Evolutionary conservation across 2,329 filamentous ascomycete species (phyloP).

Genomic region (Capronia coronata): DNA sequence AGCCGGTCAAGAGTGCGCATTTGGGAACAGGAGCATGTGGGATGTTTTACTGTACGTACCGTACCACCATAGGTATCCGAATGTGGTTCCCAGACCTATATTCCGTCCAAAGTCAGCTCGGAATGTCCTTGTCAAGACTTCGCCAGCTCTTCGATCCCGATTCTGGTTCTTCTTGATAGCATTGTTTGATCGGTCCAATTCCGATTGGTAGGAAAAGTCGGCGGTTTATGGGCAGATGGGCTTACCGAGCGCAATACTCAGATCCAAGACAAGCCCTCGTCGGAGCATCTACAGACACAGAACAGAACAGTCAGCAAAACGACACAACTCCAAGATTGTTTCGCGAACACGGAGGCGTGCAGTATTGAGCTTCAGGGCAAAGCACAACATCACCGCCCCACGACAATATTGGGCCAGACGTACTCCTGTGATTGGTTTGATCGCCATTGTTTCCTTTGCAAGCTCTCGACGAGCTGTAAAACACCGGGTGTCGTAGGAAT

Average conservation of each 20-base stretch:
- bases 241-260: constrained; percentile 61
- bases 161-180: not conserved
- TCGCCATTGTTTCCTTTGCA: constrained; percentile 36
- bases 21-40: not conserved
- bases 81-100: constrained; percentile 55
- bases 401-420: constrained; percentile 28
- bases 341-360: too few species aligned
- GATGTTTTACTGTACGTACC: constrained; percentile 42
- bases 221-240: constrained; percentile 21
- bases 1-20: not conserved
- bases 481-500: not conserved
- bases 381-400: not conserved
- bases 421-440: constrained; percentile 45
- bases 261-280: constrained; percentile 58
- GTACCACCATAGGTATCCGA: constrained; percentile 64
- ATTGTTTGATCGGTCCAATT: not conserved
- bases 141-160: not conserved
- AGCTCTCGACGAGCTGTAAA: constrained; percentile 23
- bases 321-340: constrained; percentile 19
- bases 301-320: constrained; percentile 21
- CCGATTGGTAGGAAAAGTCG: not conserved
- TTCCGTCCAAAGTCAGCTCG: constrained; percentile 2
- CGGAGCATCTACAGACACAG: constrained; percentile 53
- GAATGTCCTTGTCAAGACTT: not conserved
- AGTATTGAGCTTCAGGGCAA: not conserved